Evolutionary conservation across 139 green algal species (phyloP), one percentile per base, ranked within the genome.

Genomic region (Cymbomonas tetramitiformis): DNA sequence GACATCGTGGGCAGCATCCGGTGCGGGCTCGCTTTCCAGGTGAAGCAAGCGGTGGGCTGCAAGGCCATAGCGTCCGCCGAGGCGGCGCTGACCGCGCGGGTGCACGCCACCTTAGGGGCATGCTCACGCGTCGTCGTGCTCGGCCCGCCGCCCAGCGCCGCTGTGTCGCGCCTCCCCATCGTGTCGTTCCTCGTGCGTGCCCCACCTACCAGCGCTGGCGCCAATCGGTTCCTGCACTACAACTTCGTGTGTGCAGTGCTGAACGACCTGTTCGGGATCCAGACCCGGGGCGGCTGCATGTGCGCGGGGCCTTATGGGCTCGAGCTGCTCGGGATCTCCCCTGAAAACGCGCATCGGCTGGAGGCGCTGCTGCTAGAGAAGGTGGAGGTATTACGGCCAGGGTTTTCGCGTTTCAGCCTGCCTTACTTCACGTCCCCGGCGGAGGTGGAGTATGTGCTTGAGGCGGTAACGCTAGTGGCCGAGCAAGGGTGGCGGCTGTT

Each of bases 221-320:
- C n/a, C 28, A 38, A n/a, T 6, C 23, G 26, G 0, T 46, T 65
- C 31, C 47, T 70, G 5, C 67, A 75, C 50, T 48, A 52, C 43
- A 54, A 51, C 10, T 72, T 69, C 33, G 53, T 69, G 15, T 58
- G 41, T 12, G 69, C 54, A 2, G 29, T 76, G 25, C 53, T 76
- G 25, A 71, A 67, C 48, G 69, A 76, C 51, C 21, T 76, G 1
- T 76, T 76, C 38, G 69, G 69, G n/a, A 41, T 76, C 12, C 58
- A 71, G 43, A 3, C 41, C n/a, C 57, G 57, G 30, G 57, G 43
- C 15, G 57, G 57, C 23, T 65, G 57, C 44, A 34, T 34, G n/a
- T 65, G 57, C 44, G 57, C 57, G 0, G 57, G 57, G 31, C 59
- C 59, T 4, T 67, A 67, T 39, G 49, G 28, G 23, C 34, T 49